These are phyloP conservation scores for Didymosphaeria variabile DNA, from an alignment of 2,329 filamentous ascomycete species.

Conservation along the genomic window DNA sequence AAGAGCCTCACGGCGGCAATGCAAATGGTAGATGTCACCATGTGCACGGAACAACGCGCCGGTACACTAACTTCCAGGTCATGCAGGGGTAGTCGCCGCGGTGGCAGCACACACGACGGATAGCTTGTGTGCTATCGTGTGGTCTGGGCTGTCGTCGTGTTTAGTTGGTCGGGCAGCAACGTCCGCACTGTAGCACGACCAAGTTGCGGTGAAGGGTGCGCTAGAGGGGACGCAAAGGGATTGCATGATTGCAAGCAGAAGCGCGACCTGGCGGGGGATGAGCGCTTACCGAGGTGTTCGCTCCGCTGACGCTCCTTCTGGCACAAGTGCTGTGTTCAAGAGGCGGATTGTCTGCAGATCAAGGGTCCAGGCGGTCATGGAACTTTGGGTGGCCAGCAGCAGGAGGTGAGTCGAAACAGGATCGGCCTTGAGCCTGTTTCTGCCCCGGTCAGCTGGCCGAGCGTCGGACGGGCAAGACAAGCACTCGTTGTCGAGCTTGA, in stretches of 20 bases:
- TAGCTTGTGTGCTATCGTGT: constrained; percentile 10
- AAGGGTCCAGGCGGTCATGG: constrained; percentile 19
- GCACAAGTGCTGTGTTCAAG: not conserved
- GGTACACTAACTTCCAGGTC: not conserved
- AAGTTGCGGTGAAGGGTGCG: constrained; percentile 10
- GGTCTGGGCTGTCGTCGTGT: not conserved
- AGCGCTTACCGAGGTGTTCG: not conserved
- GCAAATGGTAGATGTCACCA: constrained; percentile 13
- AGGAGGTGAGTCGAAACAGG: constrained; percentile 14
- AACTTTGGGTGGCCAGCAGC: too few relatives aligned
- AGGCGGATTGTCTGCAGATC: constrained; percentile 2
- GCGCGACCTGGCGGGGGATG: not conserved
- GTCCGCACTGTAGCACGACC: too few relatives aligned
- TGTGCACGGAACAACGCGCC: not conserved
- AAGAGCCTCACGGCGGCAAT: not conserved
- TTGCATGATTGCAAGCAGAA: constrained; percentile 4
- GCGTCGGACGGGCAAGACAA: not conserved
- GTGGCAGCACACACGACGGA: not conserved
- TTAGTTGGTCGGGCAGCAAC: constrained; percentile 7
- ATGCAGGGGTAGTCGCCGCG: constrained; percentile 13
- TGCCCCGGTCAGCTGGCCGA: constrained; percentile 8
- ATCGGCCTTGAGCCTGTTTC: constrained; percentile 1
- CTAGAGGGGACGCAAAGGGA: not conserved
- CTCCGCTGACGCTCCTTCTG: not conserved
- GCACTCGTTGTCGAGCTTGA: not conserved